Base-by-base conservation (phyloP, 202 grass and related monocot species). In the Panicum hallii region DNA sequence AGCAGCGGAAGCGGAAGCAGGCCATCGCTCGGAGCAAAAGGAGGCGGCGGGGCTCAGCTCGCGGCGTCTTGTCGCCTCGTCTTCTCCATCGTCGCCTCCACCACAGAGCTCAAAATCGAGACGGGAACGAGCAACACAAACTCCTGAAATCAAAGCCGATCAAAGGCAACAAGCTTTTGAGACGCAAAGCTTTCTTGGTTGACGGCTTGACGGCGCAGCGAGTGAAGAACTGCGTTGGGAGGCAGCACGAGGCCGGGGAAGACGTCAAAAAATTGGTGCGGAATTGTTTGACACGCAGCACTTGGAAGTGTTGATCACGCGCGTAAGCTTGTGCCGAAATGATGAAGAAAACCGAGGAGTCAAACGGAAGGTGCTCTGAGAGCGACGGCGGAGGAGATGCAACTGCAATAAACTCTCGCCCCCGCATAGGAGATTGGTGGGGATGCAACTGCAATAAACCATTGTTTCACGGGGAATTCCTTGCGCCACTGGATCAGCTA, bases 1-100 rank as follows among this genome's bases (percentile, higher is more conserved):
- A 75, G 84, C 79, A 20, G 74, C 80, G 61, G 68, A 90, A 28
- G 68, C 80, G 52, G 68, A 90, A 75, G 69, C 84, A 90, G 8
- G 19, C 75, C 84, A 87, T 90, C 52, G 55, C 75, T 47, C 42
- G 20, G 40, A 38, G 60, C 19, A 44, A 2, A 20, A 60, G 38
- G 57, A 20, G 55, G 19, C 19, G 52, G 70, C 38, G 30, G 47
- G 23, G 50, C 43, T 86, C 30, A 86, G 74, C 67, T 78, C 48
- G 57, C n/a, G 38, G 65, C 45, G 66, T 15, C 23, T 56, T 81
- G 7, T 48, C 23, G 47, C 61, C 69, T 58, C 9, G 26, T n/a
- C 32, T 65, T 40, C 56, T 71, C 55, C 83, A 77, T 89, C 26
- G 23, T 19, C 70, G 42, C 26, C 26, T 26, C 26, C 26, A 26